A percentile compares a stretch with the other conserved stretches of the same genome.
phyloP scores from a whole-genome alignment of 1,284 basidiomycete species.

The Tilletiaria anomala region DNA sequence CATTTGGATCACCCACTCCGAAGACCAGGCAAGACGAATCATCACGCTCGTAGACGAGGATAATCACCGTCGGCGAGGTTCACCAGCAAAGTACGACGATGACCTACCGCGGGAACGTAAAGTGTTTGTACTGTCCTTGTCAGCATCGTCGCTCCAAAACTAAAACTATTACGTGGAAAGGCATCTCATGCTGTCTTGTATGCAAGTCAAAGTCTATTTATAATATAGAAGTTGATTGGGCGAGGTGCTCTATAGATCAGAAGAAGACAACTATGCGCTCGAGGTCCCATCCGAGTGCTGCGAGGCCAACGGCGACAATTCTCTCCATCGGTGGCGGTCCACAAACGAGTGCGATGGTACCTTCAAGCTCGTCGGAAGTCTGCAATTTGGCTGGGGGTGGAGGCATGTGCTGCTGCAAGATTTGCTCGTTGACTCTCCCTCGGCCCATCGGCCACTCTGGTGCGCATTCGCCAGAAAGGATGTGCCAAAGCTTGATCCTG shows the following conservation, averaged over 20 bases:
- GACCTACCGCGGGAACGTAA: too few relatives aligned
- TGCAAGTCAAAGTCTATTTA: too few relatives aligned
- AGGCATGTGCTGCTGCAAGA: slow-evolving; percentile 42
- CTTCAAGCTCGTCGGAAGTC: slow-evolving; percentile 13
- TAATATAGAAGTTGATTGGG: neutral
- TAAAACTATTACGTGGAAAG: too few relatives aligned
- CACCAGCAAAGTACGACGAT: too few relatives aligned
- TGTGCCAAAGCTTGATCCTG: slow-evolving; percentile 46
- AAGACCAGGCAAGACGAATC: too few relatives aligned
- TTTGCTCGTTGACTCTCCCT: slow-evolving; percentile 44
- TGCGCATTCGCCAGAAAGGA: slow-evolving; percentile 40
- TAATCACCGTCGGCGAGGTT: too few relatives aligned
- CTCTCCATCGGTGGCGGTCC: slow-evolving; percentile 46
- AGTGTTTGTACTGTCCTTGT: too few relatives aligned
- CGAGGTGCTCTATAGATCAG: slow-evolving; percentile 4
- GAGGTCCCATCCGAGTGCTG: slow-evolving; percentile 26
- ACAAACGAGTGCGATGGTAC: slow-evolving; percentile 46
- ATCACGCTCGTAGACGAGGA: too few relatives aligned
- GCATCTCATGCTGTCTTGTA: too few relatives aligned
- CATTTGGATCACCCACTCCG: too few relatives aligned
- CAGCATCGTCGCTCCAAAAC: too few relatives aligned
- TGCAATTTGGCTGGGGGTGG: slow-evolving; percentile 11
- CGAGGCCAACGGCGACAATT: slow-evolving; percentile 13
- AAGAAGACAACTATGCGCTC: slow-evolving; percentile 27
- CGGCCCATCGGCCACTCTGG: slow-evolving; percentile 43